Percentiles rank a stretch among this genome's conserved stretches.
Evolutionary conservation across 805 yeast species (phyloP).

Genomic region (Metschnikowia proteae): DNA sequence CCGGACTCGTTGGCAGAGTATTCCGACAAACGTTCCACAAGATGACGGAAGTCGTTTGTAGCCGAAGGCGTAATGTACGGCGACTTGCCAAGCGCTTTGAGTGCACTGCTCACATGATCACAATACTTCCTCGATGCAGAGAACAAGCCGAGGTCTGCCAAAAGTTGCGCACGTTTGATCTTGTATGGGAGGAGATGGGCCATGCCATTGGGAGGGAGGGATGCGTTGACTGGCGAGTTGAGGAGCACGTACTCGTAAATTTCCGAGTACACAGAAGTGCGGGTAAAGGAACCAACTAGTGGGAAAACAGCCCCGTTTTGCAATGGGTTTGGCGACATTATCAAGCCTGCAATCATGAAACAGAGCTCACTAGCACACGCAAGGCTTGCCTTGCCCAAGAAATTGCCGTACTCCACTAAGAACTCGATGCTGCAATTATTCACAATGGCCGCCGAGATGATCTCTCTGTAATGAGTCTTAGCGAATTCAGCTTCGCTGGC

Average conservation of each 20-base stretch:
- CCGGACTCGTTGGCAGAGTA: conserved; percentile 45
- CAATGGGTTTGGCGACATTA: conserved; percentile 29
- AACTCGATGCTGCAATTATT: conserved; percentile 38
- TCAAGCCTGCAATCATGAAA: conserved; percentile 45
- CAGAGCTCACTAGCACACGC: conserved; percentile 42
- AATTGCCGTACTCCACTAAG: conserved; percentile 49
- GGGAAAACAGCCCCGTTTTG: conserved; percentile 34
- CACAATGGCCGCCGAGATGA: conserved; percentile 38
- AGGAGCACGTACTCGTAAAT: conserved; percentile 56
- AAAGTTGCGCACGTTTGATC: conserved; percentile 59
- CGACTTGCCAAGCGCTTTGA: conserved; percentile 31
- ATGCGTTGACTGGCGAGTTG: conserved; percentile 18
- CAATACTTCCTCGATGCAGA: conserved; percentile 60
- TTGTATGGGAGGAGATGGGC: conserved; percentile 59
- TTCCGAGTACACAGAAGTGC: conserved; percentile 52
- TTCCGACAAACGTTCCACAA: conserved; percentile 47
- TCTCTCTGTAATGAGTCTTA: conserved; percentile 47
- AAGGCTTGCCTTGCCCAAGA: conserved; percentile 32
- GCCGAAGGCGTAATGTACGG: conserved; percentile 24
- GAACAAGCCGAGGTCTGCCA: conserved; percentile 64
- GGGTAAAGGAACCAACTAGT: conserved; percentile 35
- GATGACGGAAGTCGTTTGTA: conserved; percentile 30
- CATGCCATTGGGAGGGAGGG: conserved; percentile 36
- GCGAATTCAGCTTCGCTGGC: conserved; percentile 48
- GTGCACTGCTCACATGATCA: conserved; percentile 44